Evolutionary conservation across 106 monocot species (phyloP).

Genomic region (Phalaenopsis aphrodite): DNA sequence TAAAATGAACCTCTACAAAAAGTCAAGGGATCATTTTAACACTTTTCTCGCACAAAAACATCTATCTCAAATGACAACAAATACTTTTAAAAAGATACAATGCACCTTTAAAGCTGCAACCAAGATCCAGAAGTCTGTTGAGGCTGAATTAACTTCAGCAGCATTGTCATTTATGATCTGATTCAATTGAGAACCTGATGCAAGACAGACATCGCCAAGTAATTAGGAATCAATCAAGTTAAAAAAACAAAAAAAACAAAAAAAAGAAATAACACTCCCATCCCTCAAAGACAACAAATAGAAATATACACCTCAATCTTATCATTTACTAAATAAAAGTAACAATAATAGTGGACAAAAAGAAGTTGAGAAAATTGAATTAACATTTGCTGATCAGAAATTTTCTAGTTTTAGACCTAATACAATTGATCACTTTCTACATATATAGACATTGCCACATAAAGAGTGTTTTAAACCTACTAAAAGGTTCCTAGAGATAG

Average conservation of each 20-base stretch:
- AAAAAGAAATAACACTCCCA: background rate
- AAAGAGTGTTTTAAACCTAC: background rate
- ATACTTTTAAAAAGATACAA: background rate
- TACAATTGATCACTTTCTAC: background rate
- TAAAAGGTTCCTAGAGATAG: background rate
- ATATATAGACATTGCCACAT: background rate
- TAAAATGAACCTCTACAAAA: too few species aligned
- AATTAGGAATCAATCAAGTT: background rate
- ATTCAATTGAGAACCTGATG: conserved; percentile 60
- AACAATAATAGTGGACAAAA: background rate
- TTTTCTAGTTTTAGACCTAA: background rate
- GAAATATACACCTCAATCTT: background rate
- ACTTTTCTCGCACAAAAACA: background rate
- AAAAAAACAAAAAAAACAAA: too few species aligned
- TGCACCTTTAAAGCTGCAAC: conserved; percentile 93
- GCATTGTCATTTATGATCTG: conserved; percentile 69
- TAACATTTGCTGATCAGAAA: background rate
- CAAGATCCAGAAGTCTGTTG: conserved; percentile 89
- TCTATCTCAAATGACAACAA: background rate
- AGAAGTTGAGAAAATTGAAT: background rate
- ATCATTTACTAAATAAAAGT: background rate
- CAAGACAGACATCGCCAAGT: background rate
- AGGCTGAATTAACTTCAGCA: conserved; percentile 60
- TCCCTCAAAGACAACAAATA: background rate
- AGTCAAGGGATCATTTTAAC: too few species aligned